These are phyloP conservation scores for Ophiostoma angusticollis DNA, from an alignment of 2,329 filamentous ascomycete genomes.

Conservation along the genomic window DNA sequence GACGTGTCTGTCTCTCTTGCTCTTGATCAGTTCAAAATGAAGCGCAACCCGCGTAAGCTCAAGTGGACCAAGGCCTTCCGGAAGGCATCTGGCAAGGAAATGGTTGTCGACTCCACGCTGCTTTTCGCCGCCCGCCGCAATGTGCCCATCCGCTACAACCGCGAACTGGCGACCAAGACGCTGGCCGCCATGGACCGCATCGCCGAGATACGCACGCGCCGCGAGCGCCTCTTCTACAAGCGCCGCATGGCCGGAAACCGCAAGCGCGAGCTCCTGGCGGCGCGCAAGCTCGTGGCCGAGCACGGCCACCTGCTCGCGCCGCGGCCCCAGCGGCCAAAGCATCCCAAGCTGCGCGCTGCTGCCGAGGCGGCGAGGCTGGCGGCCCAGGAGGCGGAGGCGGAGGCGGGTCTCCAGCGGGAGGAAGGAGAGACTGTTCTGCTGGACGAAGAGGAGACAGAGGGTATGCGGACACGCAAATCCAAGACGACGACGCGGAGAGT, in stretches of 20 bases:
- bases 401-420: constrained; percentile 41
- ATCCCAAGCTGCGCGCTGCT: constrained; percentile 34
- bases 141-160: constrained; percentile 89
- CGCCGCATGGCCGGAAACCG: constrained; percentile 85
- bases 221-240: constrained; percentile 90
- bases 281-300: constrained; percentile 79
- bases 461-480: constrained; percentile 19
- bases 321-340: constrained; percentile 25
- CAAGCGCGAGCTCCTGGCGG: constrained; percentile 63
- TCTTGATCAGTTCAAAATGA: constrained; percentile 78
- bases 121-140: constrained; percentile 89
- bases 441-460: constrained; percentile 20
- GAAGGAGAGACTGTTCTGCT: constrained; percentile 23
- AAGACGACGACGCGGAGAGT: constrained; percentile 23
- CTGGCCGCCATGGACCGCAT: constrained; percentile 87
- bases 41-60: constrained; percentile 91
- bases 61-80: constrained; percentile 96
- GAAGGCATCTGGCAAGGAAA: constrained; percentile 67
- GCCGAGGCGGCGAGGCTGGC: constrained; percentile 20
- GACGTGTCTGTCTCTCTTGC: background rate
- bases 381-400: constrained; percentile 27
- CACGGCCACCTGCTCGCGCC: constrained; percentile 84
- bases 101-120: constrained; percentile 90
- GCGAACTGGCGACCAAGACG: constrained; percentile 76
- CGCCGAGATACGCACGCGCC: constrained; percentile 65